Percentiles rank a stretch among this genome's conserved stretches.
These are phyloP conservation scores for Ophiosphaerella narmari DNA, from an alignment of 2,329 filamentous ascomycete species.

Conservation along the genomic window DNA sequence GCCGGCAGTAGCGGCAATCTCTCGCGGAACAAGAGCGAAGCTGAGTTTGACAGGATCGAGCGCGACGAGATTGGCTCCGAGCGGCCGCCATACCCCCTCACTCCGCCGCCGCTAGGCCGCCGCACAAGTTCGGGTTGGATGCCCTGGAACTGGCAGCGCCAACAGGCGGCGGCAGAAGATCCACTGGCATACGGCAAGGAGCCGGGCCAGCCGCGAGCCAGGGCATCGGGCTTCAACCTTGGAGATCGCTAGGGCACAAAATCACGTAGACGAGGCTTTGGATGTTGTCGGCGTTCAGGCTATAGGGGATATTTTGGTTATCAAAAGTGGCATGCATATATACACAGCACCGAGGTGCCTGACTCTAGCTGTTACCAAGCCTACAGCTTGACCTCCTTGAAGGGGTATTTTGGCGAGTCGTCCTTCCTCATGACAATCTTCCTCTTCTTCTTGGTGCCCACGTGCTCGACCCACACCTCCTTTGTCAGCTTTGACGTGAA, in stretches of 20 bases:
- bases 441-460: constrained; percentile 82
- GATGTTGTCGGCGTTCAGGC: background rate
- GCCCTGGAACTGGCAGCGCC: constrained; percentile 55
- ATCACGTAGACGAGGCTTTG: constrained; percentile 5
- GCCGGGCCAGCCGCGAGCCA: constrained; percentile 25
- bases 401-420: constrained; percentile 70
- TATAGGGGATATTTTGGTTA: constrained; percentile 4
- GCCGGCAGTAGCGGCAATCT: constrained; percentile 52
- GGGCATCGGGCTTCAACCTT: constrained; percentile 38
- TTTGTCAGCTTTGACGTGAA: constrained; percentile 77
- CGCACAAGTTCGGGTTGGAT: constrained; percentile 51
- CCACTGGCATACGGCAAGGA: constrained; percentile 43
- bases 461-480: constrained; percentile 90
- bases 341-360: background rate
- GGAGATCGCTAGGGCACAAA: constrained; percentile 35
- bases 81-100: constrained; percentile 47
- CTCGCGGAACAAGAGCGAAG: constrained; percentile 82
- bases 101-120: constrained; percentile 37
- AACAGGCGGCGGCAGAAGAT: constrained; percentile 30
- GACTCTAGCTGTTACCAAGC: background rate
- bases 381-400: constrained; percentile 54
- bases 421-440: constrained; percentile 88
- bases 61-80: constrained; percentile 64
- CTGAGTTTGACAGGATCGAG: constrained; percentile 88
- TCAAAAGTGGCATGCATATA: background rate